A percentile compares a stretch with the other conserved stretches of the same genome.
phyloP scores from a whole-genome alignment of 257 asterid genomes.

The Mentha longifolia region DNA sequence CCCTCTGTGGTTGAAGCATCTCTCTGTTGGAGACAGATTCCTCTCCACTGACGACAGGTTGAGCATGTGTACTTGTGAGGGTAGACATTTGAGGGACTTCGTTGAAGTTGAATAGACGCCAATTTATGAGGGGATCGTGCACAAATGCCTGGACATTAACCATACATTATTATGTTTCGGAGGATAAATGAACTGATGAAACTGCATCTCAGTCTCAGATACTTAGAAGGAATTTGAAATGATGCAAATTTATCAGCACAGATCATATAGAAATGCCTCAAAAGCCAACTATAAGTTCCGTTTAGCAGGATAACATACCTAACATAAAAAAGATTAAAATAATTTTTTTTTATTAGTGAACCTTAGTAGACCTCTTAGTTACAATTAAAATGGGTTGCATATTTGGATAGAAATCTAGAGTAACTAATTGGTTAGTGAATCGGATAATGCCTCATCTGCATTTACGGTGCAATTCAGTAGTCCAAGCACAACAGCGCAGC shows the following conservation, averaged over 20 bases:
- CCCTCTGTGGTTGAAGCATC: constrained; percentile 84
- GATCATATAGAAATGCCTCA: not conserved
- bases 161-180: not conserved
- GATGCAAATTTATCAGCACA: not conserved
- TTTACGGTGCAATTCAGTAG: too few relatives aligned
- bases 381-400: not conserved
- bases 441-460: too few relatives aligned
- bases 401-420: too few relatives aligned
- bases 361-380: not conserved
- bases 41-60: constrained; percentile 66
- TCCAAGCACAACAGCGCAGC: too few relatives aligned
- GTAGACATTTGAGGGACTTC: constrained; percentile 95
- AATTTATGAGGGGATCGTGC: constrained; percentile 96
- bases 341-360: not conserved
- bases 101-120: constrained; percentile 99
- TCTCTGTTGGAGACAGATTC: constrained; percentile 66
- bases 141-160: constrained; percentile 81
- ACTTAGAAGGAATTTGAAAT: too few relatives aligned
- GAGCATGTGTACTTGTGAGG: constrained; percentile 60
- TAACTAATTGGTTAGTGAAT: too few relatives aligned
- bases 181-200: too few relatives aligned
- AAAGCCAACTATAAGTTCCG: not conserved
- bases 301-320: not conserved
- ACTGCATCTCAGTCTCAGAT: too few relatives aligned
- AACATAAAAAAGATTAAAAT: not conserved